Evolutionary conservation across 495 filamentous ascomycete species (phyloP).

Genomic region (Delitschia confertaspora): DNA sequence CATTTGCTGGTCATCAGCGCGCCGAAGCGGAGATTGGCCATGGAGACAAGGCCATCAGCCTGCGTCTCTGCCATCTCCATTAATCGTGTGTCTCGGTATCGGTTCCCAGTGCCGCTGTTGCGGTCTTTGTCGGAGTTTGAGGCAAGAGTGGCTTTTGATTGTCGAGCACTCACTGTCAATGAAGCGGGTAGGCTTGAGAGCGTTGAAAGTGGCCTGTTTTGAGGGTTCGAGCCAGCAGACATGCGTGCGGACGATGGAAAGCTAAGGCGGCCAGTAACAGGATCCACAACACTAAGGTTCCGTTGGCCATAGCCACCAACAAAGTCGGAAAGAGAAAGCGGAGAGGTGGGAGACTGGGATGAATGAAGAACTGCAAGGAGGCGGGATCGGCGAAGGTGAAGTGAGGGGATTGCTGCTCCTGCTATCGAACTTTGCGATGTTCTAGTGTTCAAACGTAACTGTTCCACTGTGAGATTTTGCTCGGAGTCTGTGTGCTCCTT

Average conservation of each 20-base stretch:
- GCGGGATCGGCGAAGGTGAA: constrained; percentile 26
- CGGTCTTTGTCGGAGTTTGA: constrained; percentile 27
- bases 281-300: constrained; percentile 36
- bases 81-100: constrained; percentile 36
- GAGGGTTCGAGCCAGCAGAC: constrained; percentile 39
- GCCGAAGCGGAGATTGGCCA: constrained; percentile 75
- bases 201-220: constrained; percentile 31
- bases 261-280: constrained; percentile 35
- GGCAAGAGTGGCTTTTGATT: constrained; percentile 24
- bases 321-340: constrained; percentile 47
- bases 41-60: constrained; percentile 54
- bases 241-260: constrained; percentile 35
- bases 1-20: constrained; percentile 72
- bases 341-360: constrained; percentile 38
- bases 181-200: constrained; percentile 29
- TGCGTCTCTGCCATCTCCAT: constrained; percentile 47
- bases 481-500: constrained; percentile 1
- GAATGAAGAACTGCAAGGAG: constrained; percentile 27
- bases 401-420: constrained; percentile 16
- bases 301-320: constrained; percentile 44
- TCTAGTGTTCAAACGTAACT: constrained; percentile 8
- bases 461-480: constrained; percentile 9
- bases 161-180: constrained; percentile 19
- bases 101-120: constrained; percentile 19
- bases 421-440: constrained; percentile 10